Evolutionary conservation across 2,329 filamentous ascomycete genomes (phyloP).

Genomic region (Alternaria viburni): DNA sequence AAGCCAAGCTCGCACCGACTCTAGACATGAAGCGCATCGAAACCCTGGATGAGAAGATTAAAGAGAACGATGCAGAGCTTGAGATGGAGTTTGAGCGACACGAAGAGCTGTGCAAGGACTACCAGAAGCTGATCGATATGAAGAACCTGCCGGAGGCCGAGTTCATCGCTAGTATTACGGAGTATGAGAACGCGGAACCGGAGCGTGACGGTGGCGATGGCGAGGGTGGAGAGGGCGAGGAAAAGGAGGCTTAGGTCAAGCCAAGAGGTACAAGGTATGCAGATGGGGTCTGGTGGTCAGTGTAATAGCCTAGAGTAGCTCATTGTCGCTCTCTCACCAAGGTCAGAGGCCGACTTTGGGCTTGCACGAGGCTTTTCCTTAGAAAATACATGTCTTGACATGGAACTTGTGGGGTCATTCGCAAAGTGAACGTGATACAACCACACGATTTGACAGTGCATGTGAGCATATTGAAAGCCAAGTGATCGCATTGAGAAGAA

Average conservation of each 20-base stretch:
- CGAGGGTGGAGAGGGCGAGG: neutral
- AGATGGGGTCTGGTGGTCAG: neutral
- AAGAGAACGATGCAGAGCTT: neutral
- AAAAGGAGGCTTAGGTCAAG: neutral
- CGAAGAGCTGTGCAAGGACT: neutral
- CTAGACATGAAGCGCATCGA: neutral
- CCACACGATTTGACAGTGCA: neutral
- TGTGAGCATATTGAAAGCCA: neutral
- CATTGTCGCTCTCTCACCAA: neutral
- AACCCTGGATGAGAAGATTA: neutral
- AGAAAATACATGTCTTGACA: neutral
- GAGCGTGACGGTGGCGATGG: neutral
- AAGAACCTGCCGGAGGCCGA: neutral
- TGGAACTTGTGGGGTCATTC: neutral
- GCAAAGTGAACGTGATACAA: neutral
- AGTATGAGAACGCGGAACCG: neutral
- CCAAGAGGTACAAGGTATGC: neutral
- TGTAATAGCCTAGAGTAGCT: neutral
- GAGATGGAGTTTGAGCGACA: neutral
- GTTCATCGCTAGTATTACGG: neutral
- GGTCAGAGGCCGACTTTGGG: neutral
- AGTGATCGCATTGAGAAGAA: neutral
- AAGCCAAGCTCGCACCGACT: neutral
- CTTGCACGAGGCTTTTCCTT: neutral
- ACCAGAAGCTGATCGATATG: neutral